Conservation (phyloP, 345 rosid genomes). For the Citrus australasica region DNA sequence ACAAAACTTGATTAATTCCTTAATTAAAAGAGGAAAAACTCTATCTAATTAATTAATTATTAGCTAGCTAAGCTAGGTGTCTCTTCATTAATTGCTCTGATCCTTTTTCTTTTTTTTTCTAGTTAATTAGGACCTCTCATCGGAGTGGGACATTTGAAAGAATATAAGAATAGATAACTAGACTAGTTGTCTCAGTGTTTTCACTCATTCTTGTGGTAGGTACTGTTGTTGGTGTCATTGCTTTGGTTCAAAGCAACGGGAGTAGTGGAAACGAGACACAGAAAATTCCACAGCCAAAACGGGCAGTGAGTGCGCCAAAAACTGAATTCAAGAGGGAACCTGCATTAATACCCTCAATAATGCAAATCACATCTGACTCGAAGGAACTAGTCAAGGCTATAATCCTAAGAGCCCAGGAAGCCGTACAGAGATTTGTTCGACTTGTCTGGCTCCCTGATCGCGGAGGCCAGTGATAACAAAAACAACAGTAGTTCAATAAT, state of each 20-base stretch:
- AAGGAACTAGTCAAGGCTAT: slow-evolving; percentile 46
- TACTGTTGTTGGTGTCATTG: slow-evolving; percentile 32
- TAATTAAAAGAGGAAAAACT: too few relatives aligned
- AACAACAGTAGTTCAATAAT: neutral
- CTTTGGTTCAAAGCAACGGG: slow-evolving; percentile 7
- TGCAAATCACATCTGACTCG: slow-evolving; percentile 30
- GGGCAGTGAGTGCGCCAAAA: slow-evolving; percentile 26
- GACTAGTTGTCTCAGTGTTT: slow-evolving; percentile 34
- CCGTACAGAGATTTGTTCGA: slow-evolving; percentile 30
- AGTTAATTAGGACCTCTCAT: too few relatives aligned
- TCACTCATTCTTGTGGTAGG: slow-evolving; percentile 48
- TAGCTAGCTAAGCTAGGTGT: too few relatives aligned
- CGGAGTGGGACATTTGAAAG: neutral
- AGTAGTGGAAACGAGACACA: neutral
- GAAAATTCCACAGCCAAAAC: slow-evolving; percentile 26
- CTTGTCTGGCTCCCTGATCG: slow-evolving; percentile 28
- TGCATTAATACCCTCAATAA: slow-evolving; percentile 48
- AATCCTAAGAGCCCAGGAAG: slow-evolving; percentile 24
- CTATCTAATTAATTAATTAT: too few relatives aligned
- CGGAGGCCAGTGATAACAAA: neutral
- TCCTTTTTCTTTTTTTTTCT: too few relatives aligned
- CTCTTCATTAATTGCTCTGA: too few relatives aligned
- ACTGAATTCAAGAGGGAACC: slow-evolving; percentile 39
- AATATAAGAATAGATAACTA: slow-evolving; percentile 2
- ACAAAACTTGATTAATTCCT: too few relatives aligned